Conservation (phyloP, 805 yeast species). For the Ogataea trehalophila region DNA sequence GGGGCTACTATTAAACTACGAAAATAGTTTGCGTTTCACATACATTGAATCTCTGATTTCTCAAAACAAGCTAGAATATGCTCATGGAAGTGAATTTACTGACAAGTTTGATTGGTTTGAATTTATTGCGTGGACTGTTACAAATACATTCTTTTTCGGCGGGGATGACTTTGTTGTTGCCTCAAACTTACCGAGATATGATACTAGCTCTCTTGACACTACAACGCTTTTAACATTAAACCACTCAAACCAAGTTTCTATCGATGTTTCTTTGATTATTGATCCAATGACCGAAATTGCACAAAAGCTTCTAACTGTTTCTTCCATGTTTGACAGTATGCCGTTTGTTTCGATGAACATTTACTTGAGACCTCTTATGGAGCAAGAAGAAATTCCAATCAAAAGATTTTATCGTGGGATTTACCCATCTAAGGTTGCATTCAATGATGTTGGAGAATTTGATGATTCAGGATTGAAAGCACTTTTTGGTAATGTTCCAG, state of each 20-base stretch:
- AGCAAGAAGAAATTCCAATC: slow-evolving; percentile 39
- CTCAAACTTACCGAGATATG: slow-evolving; percentile 19
- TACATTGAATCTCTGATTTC: slow-evolving; percentile 4
- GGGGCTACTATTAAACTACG: slow-evolving; percentile 40
- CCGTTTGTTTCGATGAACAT: slow-evolving; percentile 51
- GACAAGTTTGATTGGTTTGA: slow-evolving; percentile 22
- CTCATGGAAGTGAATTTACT: slow-evolving; percentile 1
- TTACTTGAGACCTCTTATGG: slow-evolving; percentile 48
- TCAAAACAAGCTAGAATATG: background rate
- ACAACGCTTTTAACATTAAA: slow-evolving; percentile 2
- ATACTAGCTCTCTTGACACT: slow-evolving; percentile 3
- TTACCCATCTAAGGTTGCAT: slow-evolving; percentile 31
- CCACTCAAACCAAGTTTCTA: slow-evolving; percentile 3
- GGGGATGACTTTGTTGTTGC: slow-evolving; percentile 27
- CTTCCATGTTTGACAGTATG: slow-evolving; percentile 33
- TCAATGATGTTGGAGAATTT: slow-evolving; percentile 26
- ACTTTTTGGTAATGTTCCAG: slow-evolving; percentile 45
- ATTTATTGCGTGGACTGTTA: slow-evolving; percentile 15
- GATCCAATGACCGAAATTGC: slow-evolving; percentile 73
- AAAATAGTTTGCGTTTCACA: slow-evolving; percentile 40
- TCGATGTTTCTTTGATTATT: slow-evolving; percentile 56
- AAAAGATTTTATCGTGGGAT: slow-evolving; percentile 55
- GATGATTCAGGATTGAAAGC: slow-evolving; percentile 25
- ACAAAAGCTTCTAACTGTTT: slow-evolving; percentile 53
- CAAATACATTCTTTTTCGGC: slow-evolving; percentile 20